These are phyloP conservation scores for Allantophomopsis cytisporea DNA, from an alignment of 2,329 filamentous ascomycete species.

Conservation along the genomic window DNA sequence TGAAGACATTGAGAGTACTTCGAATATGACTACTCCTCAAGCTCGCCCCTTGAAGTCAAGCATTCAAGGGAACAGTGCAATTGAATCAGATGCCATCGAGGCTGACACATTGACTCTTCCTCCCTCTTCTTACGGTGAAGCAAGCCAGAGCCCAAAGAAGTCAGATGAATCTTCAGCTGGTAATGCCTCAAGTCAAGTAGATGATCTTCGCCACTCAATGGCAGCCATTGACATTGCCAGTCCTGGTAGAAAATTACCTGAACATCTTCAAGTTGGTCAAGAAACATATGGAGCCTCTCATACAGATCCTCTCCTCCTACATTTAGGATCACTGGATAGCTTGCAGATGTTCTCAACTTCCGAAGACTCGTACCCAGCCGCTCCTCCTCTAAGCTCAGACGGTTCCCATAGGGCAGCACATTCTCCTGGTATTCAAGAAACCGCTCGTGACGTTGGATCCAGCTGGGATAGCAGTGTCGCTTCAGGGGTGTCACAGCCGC, in stretches of 20 bases:
- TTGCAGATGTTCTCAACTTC: constrained; percentile 47
- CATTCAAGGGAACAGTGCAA: too few relatives aligned
- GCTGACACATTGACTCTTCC: constrained; percentile 14
- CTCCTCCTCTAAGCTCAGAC: too few relatives aligned
- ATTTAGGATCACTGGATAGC: constrained; percentile 17
- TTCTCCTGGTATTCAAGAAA: too few relatives aligned
- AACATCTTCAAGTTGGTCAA: too few relatives aligned
- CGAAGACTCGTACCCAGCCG: constrained; percentile 24
- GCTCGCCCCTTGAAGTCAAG: constrained; percentile 29
- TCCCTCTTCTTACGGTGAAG: constrained; percentile 6
- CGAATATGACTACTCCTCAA: constrained; percentile 45
- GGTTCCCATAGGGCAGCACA: too few relatives aligned
- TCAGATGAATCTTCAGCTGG: too few relatives aligned
- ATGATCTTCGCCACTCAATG: constrained; percentile 7
- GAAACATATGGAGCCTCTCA: too few relatives aligned
- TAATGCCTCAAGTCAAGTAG: neutral
- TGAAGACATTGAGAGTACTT: constrained; percentile 45
- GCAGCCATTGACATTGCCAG: constrained; percentile 36
- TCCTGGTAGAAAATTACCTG: constrained; percentile 23
- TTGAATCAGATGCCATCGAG: constrained; percentile 8
- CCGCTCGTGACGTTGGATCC: constrained; percentile 5
- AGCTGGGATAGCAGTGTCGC: constrained; percentile 16
- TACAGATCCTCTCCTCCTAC: too few relatives aligned
- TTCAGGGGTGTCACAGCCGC: neutral
- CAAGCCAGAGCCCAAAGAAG: constrained; percentile 3